These are phyloP conservation scores for Avicennia marina DNA, from an alignment of 257 asterid genomes.

Conservation along the genomic window DNA sequence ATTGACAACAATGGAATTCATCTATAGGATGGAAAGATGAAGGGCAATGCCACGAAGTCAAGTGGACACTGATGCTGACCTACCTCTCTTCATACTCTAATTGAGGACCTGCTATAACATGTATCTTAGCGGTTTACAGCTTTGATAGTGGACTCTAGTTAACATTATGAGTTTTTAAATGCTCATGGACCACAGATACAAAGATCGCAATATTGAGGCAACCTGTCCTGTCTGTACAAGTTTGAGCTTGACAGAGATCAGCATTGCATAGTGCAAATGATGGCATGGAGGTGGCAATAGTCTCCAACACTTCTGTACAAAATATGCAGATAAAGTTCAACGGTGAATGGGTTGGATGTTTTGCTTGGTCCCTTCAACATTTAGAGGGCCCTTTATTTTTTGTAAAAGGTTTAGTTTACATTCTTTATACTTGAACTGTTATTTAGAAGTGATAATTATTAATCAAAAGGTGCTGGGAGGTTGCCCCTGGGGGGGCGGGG, in stretches of 20 bases:
- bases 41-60: conserved; percentile 1
- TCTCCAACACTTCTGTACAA: neutral
- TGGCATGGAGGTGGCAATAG: neutral
- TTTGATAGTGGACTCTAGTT: neutral
- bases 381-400: neutral
- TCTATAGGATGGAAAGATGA: conserved; percentile 8
- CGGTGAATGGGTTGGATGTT: neutral
- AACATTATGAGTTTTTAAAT: conserved; percentile 1
- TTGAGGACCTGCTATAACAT: conserved; percentile 9
- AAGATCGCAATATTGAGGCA: neutral
- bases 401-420: neutral
- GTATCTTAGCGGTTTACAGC: conserved; percentile 3
- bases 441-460: too few species aligned
- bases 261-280: neutral
- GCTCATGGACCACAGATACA: neutral
- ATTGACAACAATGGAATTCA: neutral
- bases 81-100: neutral
- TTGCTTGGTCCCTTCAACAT: neutral
- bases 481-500: too few species aligned
- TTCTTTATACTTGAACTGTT: neutral
- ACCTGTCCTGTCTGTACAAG: neutral
- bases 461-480: too few species aligned
- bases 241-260: neutral
- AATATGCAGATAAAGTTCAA: neutral
- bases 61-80: conserved; percentile 9